Evolutionary conservation across 305 asterid genomes (phyloP).

Genomic region (Solanum hybrid): DNA sequence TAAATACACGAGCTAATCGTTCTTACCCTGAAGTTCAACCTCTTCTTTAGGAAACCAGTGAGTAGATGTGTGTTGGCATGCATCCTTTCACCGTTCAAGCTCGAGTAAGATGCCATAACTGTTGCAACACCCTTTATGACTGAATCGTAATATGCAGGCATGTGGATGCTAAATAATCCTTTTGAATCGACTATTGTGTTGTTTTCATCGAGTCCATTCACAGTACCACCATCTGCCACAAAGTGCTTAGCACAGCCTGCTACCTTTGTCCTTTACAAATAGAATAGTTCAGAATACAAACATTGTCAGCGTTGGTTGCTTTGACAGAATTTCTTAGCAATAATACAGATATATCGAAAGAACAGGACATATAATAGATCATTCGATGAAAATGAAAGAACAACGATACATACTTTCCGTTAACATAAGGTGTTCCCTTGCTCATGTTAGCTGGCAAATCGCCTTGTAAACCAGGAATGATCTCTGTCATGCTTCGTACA

Average conservation of each 20-base stretch:
- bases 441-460: not conserved
- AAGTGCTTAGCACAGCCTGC: slow-evolving; percentile 12
- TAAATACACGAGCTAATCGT: not conserved
- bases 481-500: slow-evolving; percentile 12
- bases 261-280: slow-evolving; percentile 5
- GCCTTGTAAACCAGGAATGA: slow-evolving; percentile 17
- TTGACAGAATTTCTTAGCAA: not conserved
- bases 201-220: slow-evolving; percentile 21
- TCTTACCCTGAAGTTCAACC: slow-evolving; percentile 23
- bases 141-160: slow-evolving; percentile 29
- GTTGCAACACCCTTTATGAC: slow-evolving; percentile 28
- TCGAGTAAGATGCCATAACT: slow-evolving; percentile 29
- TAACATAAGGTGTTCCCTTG: slow-evolving; percentile 10
- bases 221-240: slow-evolving; percentile 35
- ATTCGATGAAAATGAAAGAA: not conserved
- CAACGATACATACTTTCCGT: slow-evolving; percentile 12
- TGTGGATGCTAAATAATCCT: slow-evolving; percentile 21
- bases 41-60: slow-evolving; percentile 23
- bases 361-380: not conserved
- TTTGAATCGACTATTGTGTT: slow-evolving; percentile 18
- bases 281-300: not conserved
- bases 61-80: slow-evolving; percentile 25
- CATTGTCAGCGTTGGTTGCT: not conserved
- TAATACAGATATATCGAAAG: not conserved
- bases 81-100: slow-evolving; percentile 33